Evolutionary conservation across 768 basidiomycete genomes (phyloP).

Genomic region (Lentinula sp.): DNA sequence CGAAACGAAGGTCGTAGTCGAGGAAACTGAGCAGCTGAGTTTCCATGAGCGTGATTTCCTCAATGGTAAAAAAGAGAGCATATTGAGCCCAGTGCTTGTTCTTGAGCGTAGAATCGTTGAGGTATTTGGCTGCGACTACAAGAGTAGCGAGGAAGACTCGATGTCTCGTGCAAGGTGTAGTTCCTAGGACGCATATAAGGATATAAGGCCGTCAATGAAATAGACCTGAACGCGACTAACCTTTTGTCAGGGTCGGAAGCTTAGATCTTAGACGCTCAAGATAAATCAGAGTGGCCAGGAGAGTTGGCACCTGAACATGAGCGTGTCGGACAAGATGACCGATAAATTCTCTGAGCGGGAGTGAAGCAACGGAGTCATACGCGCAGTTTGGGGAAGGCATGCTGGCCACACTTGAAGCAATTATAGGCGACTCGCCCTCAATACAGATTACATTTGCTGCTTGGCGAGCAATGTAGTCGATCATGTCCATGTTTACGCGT

Average conservation of each 20-base stretch:
- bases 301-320: slow-evolving; percentile 86
- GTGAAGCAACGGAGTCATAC: slow-evolving; percentile 41
- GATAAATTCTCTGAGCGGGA: slow-evolving; percentile 83
- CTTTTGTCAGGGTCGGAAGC: slow-evolving; percentile 80
- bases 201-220: background rate
- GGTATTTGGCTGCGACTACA: slow-evolving; percentile 94
- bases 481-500: slow-evolving; percentile 80
- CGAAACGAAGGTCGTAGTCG: slow-evolving; percentile 88
- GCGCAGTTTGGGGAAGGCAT: slow-evolving; percentile 59
- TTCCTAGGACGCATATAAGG: slow-evolving; percentile 33
- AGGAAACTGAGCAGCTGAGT: slow-evolving; percentile 89
- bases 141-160: slow-evolving; percentile 94
- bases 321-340: slow-evolving; percentile 69
- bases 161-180: slow-evolving; percentile 85
- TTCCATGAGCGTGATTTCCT: slow-evolving; percentile 95
- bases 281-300: slow-evolving; percentile 88
- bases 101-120: slow-evolving; percentile 95
- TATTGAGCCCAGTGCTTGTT: slow-evolving; percentile 91
- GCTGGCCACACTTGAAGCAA: slow-evolving; percentile 20
- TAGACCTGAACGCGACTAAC: slow-evolving; percentile 33
- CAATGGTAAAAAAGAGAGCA: slow-evolving; percentile 66
- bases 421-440: slow-evolving; percentile 40
- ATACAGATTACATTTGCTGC: slow-evolving; percentile 71
- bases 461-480: slow-evolving; percentile 77
- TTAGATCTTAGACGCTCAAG: slow-evolving; percentile 80